phyloP scores from a whole-genome alignment of 2,329 filamentous ascomycete species.

The Epichloe sylvatica region DNA sequence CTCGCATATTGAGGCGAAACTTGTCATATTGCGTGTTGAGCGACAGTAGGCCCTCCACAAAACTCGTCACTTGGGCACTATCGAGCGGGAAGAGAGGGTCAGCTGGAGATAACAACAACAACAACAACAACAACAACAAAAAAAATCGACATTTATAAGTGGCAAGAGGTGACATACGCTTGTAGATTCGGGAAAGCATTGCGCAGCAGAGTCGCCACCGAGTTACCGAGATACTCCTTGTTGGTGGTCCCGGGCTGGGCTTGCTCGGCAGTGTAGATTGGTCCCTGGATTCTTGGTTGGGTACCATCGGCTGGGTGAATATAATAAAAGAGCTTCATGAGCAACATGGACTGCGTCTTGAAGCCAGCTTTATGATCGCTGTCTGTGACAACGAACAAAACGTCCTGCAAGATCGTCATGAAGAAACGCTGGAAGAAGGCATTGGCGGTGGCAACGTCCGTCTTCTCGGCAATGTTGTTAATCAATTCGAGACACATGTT shows the following conservation, averaged over 20 bases:
- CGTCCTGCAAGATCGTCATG: constrained; percentile 86
- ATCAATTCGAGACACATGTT: constrained; percentile 98
- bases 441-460: constrained; percentile 72
- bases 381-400: constrained; percentile 96
- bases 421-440: constrained; percentile 98
- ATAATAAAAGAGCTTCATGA: constrained; percentile 94
- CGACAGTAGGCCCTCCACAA: constrained; percentile 80
- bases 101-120: constrained; percentile 13
- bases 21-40: constrained; percentile 80
- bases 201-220: constrained; percentile 70
- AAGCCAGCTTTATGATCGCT: constrained; percentile 98
- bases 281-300: constrained; percentile 76
- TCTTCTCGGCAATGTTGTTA: constrained; percentile 91
- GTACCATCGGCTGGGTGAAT: constrained; percentile 57
- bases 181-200: constrained; percentile 91
- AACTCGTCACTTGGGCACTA: constrained; percentile 74
- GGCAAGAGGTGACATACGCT: constrained; percentile 43
- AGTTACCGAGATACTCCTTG: constrained; percentile 78
- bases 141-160: not conserved
- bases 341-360: constrained; percentile 88
- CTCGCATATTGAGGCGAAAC: constrained; percentile 90
- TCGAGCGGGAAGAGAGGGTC: constrained; percentile 12
- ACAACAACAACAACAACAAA: too few species aligned
- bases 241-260: constrained; percentile 74
- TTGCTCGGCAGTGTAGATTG: constrained; percentile 76